Evolutionary conservation across 164 flowering plant genomes (phyloP), one percentile per base, ranked within the genome.

Genomic region (Kingdonia uniflora): DNA sequence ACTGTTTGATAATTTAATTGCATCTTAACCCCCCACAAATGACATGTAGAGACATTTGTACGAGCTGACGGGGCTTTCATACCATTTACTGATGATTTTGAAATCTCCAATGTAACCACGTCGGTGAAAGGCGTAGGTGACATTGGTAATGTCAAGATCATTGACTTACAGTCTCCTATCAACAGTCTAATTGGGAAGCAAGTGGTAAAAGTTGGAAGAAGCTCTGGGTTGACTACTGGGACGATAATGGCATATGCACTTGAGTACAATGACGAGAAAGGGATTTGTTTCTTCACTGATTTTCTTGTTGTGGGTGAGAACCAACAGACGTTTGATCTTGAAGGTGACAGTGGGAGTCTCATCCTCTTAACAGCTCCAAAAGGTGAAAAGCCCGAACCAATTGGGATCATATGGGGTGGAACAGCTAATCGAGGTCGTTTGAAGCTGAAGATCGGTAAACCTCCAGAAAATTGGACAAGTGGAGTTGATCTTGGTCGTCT

Each of bases 391-490:
- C 94, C 95, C 15, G 69, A 52, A 15, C 97, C 97, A 2, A 81
- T 86, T 58, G 97, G 97, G 50, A 89, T 89, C 61, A 89, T 89
- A 54, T 89, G 97, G 97, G 97, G 97, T 60, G 97, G 97, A 23
- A 89, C 97, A n/a, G 92, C 97, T 19, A 86, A 89, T 59, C 78
- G 97, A 19, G 97, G 97, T n/a, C 70, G 97, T 2, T 61, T 89
- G 67, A 89, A 89, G 73, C 69, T 89, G 17, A 89, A 81, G 65
- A 80, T 74, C 57, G 97, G 97, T 21, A 75, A 76, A 60, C 84
- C 90, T 52, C 97, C 97, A 1, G 95, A 79, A 65, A 89, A 86
- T 62, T 89, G 97, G 97, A 89, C 97, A 2, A 89, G 95, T 70
- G 97, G 90, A 39, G 97, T 89, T 62, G 97, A 89, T 71, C 95